These are phyloP conservation scores for Sarcodon sp. DNA, from an alignment of 768 basidiomycete species.

Conservation along the genomic window DNA sequence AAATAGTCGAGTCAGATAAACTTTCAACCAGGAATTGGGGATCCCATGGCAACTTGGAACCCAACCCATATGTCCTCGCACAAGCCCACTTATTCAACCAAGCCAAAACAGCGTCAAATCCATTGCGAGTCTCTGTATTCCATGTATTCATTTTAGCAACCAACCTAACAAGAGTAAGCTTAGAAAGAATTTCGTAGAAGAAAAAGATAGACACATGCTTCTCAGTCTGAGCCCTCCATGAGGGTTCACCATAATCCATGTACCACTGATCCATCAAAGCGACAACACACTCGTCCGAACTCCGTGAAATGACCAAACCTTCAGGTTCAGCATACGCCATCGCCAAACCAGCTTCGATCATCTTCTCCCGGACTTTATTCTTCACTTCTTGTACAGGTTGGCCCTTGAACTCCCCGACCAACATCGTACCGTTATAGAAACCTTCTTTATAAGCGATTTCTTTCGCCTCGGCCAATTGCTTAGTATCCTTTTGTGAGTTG, in stretches of 20 bases:
- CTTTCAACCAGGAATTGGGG: conserved; percentile 94
- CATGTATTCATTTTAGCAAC: conserved; percentile 84
- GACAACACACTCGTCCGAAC: conserved; percentile 95
- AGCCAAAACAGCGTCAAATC: conserved; percentile 80
- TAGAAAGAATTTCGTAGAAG: not conserved
- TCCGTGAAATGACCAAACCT: conserved; percentile 76
- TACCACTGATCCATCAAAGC: conserved; percentile 99
- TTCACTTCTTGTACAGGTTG: conserved; percentile 86
- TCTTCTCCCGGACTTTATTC: conserved; percentile 67
- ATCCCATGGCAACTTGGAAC: conserved; percentile 95
- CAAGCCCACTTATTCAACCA: conserved; percentile 99
- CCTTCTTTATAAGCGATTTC: conserved; percentile 98
- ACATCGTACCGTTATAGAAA: conserved; percentile 90
- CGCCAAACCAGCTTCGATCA: conserved; percentile 70
- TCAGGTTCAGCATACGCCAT: conserved; percentile 95
- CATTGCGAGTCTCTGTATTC: conserved; percentile 82
- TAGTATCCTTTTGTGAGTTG: conserved; percentile 86
- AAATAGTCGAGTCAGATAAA: conserved; percentile 93
- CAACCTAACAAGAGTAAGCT: conserved; percentile 31
- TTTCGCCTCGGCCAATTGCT: conserved; percentile 92
- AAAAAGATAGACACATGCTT: conserved; percentile 33
- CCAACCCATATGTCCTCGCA: conserved; percentile 93
- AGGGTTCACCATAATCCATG: conserved; percentile 85
- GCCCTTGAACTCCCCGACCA: conserved; percentile 86
- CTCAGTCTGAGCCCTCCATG: conserved; percentile 82